Evolutionary conservation across 129 eudicot species (phyloP), one percentile per base, ranked within the genome.

Genomic region (Helianthus annuus): DNA sequence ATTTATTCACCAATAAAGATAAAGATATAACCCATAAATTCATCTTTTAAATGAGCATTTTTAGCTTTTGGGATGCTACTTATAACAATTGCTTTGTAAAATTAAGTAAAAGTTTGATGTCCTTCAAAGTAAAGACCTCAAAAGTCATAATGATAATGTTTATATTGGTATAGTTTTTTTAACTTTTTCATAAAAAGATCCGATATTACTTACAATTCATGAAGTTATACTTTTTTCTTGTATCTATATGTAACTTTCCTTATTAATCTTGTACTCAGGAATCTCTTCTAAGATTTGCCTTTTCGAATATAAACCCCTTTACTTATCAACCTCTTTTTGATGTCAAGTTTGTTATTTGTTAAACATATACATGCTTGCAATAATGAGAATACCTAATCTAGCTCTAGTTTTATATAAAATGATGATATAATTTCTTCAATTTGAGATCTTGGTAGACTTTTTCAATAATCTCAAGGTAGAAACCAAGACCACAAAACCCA

Each of bases 11-110:
- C 67, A 71, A 78, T 71, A 78, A 78, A 78, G 77, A 70, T 64
- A 71, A 64, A 78, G 77, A 54, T 64, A 78, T 65, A 63, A 70
- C 77, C 72, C 77, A 78, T 71, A 78, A 78, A 71, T 71, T 71
- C 68, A 52, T 71, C 77, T 78, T 78, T 76, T 71, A 60, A 13
- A 17, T 44, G 54, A 71, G 71, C 58, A 55, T 71, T 40, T 78
- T 54, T 19, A 64, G 68, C 73, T 78, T 71, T 78, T 71, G 11
- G 67, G 48, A 69, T 70, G 42, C 72, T 64, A 71, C 12, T 71
- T 64, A 64, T 7, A 71, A 44, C 72, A 53, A 11, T 71, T 64
- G 60, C 58, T 78, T 53, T 55, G 68, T 44, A 10, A 61, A 16
- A 54, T 78, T 60, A 54, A 54, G 54, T 64, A 78, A 78, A 71